phyloP scores from a whole-genome alignment of 805 yeast species.

The Kuraishia capsulata region DNA sequence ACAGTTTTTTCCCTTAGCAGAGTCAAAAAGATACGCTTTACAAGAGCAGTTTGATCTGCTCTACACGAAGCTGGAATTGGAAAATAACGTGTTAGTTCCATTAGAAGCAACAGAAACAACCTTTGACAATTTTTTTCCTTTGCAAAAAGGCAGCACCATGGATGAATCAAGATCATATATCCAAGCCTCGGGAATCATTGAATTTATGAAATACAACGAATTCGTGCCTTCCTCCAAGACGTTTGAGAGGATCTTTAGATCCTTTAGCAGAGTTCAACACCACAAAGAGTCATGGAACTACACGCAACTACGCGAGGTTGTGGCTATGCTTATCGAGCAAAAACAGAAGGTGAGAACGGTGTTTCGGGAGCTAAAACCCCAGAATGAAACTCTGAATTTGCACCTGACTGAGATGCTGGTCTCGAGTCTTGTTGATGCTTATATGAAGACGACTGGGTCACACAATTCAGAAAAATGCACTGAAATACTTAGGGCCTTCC shows the following conservation, averaged over 20 bases:
- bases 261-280: neutral
- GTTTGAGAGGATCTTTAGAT: neutral
- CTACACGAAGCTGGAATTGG: neutral
- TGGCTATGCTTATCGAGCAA: neutral
- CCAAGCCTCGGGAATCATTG: neutral
- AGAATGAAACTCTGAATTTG: too few relatives aligned
- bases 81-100: neutral
- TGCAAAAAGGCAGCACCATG: neutral
- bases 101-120: neutral
- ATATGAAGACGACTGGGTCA: too few relatives aligned
- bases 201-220: neutral
- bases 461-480: too few relatives aligned
- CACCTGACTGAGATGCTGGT: neutral
- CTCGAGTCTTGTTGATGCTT: neutral
- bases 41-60: neutral
- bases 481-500: neutral
- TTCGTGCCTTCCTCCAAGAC: neutral
- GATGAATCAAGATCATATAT: neutral
- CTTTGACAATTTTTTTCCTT: neutral
- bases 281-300: neutral
- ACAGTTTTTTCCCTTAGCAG: neutral
- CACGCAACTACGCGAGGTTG: neutral
- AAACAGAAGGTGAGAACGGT: conserved; percentile 3
- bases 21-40: neutral
- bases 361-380: too few relatives aligned